Evolutionary conservation across 1,284 basidiomycete genomes (phyloP).

Genomic region (Athelia psychrophila): DNA sequence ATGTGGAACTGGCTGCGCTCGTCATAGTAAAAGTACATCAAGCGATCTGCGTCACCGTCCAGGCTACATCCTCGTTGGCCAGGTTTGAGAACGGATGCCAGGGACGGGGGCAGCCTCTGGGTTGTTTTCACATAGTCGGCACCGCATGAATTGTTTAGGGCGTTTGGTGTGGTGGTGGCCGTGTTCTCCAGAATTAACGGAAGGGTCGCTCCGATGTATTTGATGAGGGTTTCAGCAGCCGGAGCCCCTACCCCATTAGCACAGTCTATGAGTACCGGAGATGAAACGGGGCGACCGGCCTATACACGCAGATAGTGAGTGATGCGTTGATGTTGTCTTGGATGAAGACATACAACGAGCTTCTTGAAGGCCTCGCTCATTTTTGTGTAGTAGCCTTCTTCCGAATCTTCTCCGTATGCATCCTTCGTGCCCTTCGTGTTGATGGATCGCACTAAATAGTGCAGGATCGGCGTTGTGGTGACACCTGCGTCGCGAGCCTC

Average conservation of each 20-base stretch:
- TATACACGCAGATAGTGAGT: slow-evolving; percentile 26
- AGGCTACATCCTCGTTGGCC: slow-evolving; percentile 88
- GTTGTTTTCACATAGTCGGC: slow-evolving; percentile 97
- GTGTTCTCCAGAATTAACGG: slow-evolving; percentile 68
- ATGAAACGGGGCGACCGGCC: slow-evolving; percentile 58
- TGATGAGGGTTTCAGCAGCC: slow-evolving; percentile 58
- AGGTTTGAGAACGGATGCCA: slow-evolving; percentile 56
- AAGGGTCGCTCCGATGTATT: slow-evolving; percentile 54
- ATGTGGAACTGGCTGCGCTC: slow-evolving; percentile 80
- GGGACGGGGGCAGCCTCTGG: slow-evolving; percentile 79
- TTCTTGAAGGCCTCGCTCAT: slow-evolving; percentile 85
- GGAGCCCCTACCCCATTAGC: slow-evolving; percentile 95
- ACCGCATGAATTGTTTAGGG: slow-evolving; percentile 87
- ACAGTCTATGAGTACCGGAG: slow-evolving; percentile 85
- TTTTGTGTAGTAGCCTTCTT: slow-evolving; percentile 88
- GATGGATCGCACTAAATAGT: slow-evolving; percentile 90
- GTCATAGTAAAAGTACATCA: slow-evolving; percentile 94
- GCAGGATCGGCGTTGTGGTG: slow-evolving; percentile 93
- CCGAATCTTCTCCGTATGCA: slow-evolving; percentile 80
- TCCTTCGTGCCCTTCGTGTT: slow-evolving; percentile 82
- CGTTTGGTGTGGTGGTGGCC: slow-evolving; percentile 61
- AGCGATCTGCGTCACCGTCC: slow-evolving; percentile 96
- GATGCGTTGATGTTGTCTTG: slow-evolving; percentile 9
- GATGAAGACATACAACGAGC: slow-evolving; percentile 65
- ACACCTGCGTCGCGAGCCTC: slow-evolving; percentile 75